Percentiles rank a stretch among this genome's conserved stretches.
Evolutionary conservation across 257 asterid genomes (phyloP).

Genomic region (Solanum piurae): DNA sequence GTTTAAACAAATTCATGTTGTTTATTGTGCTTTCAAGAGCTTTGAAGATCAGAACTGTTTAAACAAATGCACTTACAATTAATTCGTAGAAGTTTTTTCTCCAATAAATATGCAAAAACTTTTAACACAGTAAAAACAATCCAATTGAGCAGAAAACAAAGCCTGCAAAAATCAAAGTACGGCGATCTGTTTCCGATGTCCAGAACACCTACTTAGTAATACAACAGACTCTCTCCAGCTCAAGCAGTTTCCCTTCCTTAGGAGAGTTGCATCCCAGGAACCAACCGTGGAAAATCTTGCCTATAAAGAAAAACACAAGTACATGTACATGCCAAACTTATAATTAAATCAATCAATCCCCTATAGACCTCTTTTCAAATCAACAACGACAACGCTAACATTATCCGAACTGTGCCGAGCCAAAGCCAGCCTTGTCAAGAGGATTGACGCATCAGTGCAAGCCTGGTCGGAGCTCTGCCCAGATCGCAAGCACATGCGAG

Average conservation of each 20-base stretch:
- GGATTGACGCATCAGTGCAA: conserved; percentile 88
- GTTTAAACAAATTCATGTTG: not conserved
- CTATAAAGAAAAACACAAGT: not conserved
- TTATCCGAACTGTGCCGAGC: conserved; percentile 83
- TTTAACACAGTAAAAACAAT: not conserved
- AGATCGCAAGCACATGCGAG: conserved; percentile 70
- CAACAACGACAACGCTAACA: conserved; percentile 80
- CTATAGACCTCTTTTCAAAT: conserved; percentile 32
- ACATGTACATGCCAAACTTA: not conserved
- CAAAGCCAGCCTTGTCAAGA: conserved; percentile 81
- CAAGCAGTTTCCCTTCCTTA: not conserved
- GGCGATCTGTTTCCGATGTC: not conserved
- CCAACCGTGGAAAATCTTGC: not conserved
- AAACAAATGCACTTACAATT: not conserved
- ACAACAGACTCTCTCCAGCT: not conserved
- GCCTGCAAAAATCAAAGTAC: not conserved
- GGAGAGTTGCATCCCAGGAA: not conserved
- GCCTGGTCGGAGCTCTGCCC: conserved; percentile 57
- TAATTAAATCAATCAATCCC: no score
- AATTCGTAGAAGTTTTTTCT: no score
- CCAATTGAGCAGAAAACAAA: not conserved
- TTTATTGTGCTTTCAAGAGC: not conserved
- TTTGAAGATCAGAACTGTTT: not conserved
- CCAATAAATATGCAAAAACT: not conserved
- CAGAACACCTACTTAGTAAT: not conserved